Evolutionary conservation across 495 filamentous ascomycete genomes (phyloP).

Genomic region (Tuber brumale): DNA sequence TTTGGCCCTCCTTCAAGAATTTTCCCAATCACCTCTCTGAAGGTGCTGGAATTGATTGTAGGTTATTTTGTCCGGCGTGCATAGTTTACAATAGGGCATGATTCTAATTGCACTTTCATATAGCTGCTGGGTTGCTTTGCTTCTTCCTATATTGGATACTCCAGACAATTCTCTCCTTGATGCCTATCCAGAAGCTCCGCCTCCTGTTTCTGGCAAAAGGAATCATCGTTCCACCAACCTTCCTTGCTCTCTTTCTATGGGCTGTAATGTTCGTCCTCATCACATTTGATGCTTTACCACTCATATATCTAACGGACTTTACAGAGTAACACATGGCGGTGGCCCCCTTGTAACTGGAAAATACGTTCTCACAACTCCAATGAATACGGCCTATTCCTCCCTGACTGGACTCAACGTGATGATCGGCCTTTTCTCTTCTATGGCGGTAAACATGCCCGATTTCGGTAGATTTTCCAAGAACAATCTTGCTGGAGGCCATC

Average conservation of each 20-base stretch:
- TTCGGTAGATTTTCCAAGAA: slow-evolving; percentile 45
- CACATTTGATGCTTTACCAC: not conserved
- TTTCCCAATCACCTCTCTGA: slow-evolving; percentile 50
- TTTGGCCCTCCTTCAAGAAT: slow-evolving; percentile 58
- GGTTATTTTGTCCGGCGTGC: slow-evolving; percentile 1
- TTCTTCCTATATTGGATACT: slow-evolving; percentile 51
- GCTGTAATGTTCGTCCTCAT: slow-evolving; percentile 42
- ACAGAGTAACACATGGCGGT: slow-evolving; percentile 44
- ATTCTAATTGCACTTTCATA: not conserved
- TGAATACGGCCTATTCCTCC: slow-evolving; percentile 45
- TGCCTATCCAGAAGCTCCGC: slow-evolving; percentile 50
- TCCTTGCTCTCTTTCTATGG: slow-evolving; percentile 50
- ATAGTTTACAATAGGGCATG: not conserved
- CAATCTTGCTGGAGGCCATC: slow-evolving; percentile 41
- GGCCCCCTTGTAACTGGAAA: slow-evolving; percentile 43
- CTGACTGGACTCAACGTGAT: slow-evolving; percentile 47
- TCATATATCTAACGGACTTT: not conserved
- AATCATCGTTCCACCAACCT: slow-evolving; percentile 49
- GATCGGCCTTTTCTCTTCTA: slow-evolving; percentile 46
- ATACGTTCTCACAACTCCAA: slow-evolving; percentile 43
- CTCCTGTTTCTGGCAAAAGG: slow-evolving; percentile 55
- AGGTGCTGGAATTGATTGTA: slow-evolving; percentile 46
- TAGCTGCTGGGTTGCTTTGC: slow-evolving; percentile 47
- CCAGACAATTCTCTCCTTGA: slow-evolving; percentile 46
- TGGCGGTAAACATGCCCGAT: slow-evolving; percentile 48